Percentiles rank a stretch among this genome's conserved stretches.
Conservation (phyloP, 129 eudicot genomes). For the Deinandra increscens region DNA sequence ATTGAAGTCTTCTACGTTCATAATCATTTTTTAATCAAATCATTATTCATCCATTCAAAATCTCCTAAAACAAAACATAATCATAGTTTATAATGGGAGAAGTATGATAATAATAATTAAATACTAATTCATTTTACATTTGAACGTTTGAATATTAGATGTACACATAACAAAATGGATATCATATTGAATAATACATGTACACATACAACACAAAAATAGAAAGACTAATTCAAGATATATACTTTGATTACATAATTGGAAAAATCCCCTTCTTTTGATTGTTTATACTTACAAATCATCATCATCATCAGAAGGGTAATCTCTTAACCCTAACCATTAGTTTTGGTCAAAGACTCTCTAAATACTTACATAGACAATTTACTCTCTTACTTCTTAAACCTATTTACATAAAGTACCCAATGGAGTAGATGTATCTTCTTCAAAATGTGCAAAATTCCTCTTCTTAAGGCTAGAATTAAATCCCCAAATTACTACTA, state of each 20-base stretch:
- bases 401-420: slow-evolving; percentile 34
- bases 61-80: no score
- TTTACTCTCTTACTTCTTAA: slow-evolving; percentile 28
- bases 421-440: slow-evolving; percentile 22
- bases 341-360: slow-evolving; percentile 32
- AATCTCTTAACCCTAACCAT: slow-evolving; percentile 29
- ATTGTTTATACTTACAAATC: slow-evolving; percentile 48
- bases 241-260: slow-evolving; percentile 31
- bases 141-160: no score
- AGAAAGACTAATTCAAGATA: slow-evolving; percentile 18
- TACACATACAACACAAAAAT: slow-evolving; percentile 8
- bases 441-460: slow-evolving; percentile 40
- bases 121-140: no score
- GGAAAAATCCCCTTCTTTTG: slow-evolving; percentile 35
- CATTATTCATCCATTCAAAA: no score
- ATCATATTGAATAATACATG: slow-evolving; percentile 10
- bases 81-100: no score
- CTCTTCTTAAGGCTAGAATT: slow-evolving; percentile 29
- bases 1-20: no score
- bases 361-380: slow-evolving; percentile 28
- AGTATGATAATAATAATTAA: no score
- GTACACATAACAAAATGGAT: neutral
- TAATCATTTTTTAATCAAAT: no score
- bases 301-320: slow-evolving; percentile 40
- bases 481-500: slow-evolving; percentile 14